Conservation (phyloP, 2,329 filamentous ascomycete genomes). For the Xylariaceae sp. region DNA sequence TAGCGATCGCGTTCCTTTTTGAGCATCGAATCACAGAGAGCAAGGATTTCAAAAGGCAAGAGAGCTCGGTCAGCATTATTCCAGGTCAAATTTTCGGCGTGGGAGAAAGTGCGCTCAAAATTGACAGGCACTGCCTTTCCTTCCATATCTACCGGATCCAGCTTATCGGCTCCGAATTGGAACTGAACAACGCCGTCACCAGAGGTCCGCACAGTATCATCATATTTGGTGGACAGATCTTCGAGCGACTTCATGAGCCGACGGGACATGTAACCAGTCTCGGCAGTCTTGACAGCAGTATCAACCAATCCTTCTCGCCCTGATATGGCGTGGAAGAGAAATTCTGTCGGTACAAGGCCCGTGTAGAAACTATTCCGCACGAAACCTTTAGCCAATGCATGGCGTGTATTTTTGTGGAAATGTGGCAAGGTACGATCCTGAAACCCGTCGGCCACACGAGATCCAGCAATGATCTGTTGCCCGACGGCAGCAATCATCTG, state of each 20-base stretch:
- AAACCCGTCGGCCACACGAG: constrained; percentile 91
- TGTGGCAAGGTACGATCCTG: constrained; percentile 92
- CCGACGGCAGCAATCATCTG: constrained; percentile 98
- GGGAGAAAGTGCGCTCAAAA: constrained; percentile 85
- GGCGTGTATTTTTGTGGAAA: constrained; percentile 86
- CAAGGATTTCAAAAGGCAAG: constrained; percentile 65
- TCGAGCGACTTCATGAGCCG: constrained; percentile 97
- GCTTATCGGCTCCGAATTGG: constrained; percentile 90
- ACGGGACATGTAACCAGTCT: constrained; percentile 98
- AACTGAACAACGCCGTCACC: constrained; percentile 88
- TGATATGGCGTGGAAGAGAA: constrained; percentile 97
- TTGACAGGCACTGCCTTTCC: constrained; percentile 86
- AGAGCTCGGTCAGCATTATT: constrained; percentile 69
- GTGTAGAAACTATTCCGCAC: constrained; percentile 97
- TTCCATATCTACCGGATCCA: constrained; percentile 98
- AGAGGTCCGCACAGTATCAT: constrained; percentile 90
- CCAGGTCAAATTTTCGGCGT: constrained; percentile 71
- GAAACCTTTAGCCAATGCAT: constrained; percentile 94
- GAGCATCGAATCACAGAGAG: constrained; percentile 63
- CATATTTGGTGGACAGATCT: constrained; percentile 88
- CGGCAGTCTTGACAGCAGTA: constrained; percentile 97
- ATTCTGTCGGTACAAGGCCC: constrained; percentile 82
- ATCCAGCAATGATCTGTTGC: constrained; percentile 93
- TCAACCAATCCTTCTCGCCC: constrained; percentile 97
- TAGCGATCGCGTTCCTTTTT: constrained; percentile 62